Evolutionary conservation across 495 filamentous ascomycete species (phyloP), one percentile per base, ranked within the genome.

Genomic region (Penicillium soppii): DNA sequence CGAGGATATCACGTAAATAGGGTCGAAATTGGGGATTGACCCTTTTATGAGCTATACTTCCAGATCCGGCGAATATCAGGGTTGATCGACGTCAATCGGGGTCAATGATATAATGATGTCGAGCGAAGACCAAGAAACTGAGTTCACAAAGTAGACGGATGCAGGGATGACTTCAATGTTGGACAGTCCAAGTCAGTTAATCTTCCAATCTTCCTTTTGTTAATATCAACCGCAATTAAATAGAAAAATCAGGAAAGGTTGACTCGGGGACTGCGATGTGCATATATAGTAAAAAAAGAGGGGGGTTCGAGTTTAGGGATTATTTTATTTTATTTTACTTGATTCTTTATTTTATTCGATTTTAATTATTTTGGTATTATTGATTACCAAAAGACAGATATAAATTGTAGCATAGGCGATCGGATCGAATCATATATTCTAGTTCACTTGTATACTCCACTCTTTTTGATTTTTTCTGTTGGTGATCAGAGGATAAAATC

Each of bases 61-160:
- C 52, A 38, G 36, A 57, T 58, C 51, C 59, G 61, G 61, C 37
- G 36, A 55, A 42, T 5, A 47, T 7, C 23, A 23, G 33, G 44
- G 47, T 27, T 58, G 51, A 63, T 56, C 62, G 62, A 66, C 62
- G 62, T 66, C 62, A 66, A 61, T 52, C 52, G 57, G 37, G 37
- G 58, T 64, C 54, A 50, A 65, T 62, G 62, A 63, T 66, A 61
- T 66, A 58, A 66, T 63, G 52, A 58, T 59, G 59, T 60, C 51
- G 42, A 33, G 20, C 22, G 33, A 33, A 17, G 32, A 50, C 38
- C 32, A 15, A 20, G 29, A 21, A 44, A 60, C 60, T 61, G 48
- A 57, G 45, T 58, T 63, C n/a, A 45, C 21, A 23, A 12, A 46
- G 43, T 46, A 45, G 43, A 45, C 32, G 32, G 32, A 36, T 27